Conservation (phyloP, 139 green algal genomes). For the Auxenochlorella protothecoides region DNA sequence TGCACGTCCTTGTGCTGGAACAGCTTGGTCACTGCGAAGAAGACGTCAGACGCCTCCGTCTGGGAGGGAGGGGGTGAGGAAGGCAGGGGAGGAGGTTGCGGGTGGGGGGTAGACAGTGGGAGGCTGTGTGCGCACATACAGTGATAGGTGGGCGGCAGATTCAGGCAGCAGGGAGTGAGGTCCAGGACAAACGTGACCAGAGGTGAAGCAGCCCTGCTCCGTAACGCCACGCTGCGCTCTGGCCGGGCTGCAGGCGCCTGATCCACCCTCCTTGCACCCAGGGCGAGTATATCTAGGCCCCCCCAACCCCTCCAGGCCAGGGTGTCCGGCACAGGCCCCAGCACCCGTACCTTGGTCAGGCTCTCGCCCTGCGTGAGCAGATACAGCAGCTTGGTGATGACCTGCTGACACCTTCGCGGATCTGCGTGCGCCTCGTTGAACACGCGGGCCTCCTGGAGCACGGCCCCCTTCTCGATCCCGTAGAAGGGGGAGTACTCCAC, state of each 20-base stretch:
- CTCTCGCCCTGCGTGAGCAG: conserved; percentile 92
- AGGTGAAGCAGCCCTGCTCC: too few relatives aligned
- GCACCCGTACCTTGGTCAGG: conserved; percentile 86
- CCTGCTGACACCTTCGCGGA: conserved; percentile 83
- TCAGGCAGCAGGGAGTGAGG: too few relatives aligned
- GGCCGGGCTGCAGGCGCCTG: too few relatives aligned
- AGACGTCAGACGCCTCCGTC: conserved; percentile 95
- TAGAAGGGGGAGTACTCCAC: conserved; percentile 98
- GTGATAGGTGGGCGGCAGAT: too few relatives aligned
- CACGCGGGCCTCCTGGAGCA: conserved; percentile 92
- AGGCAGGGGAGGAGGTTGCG: neutral
- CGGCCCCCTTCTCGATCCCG: conserved; percentile 96
- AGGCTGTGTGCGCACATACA: too few relatives aligned
- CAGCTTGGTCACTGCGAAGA: conserved; percentile 97
- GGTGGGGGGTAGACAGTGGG: neutral
- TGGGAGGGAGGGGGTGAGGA: conserved; percentile 28
- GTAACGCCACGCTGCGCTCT: too few relatives aligned
- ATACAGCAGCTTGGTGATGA: conserved; percentile 99
- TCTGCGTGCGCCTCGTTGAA: conserved; percentile 96
- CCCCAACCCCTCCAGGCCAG: neutral
- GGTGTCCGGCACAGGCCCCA: neutral
- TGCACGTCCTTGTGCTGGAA: conserved; percentile 95
- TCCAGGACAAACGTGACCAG: too few relatives aligned
- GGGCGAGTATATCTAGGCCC: too few relatives aligned
- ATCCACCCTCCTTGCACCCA: too few relatives aligned